Percentiles rank a stretch among this genome's conserved stretches.
phyloP scores from a whole-genome alignment of 1,284 basidiomycete species.

The Butyriboletus appendiculatus region DNA sequence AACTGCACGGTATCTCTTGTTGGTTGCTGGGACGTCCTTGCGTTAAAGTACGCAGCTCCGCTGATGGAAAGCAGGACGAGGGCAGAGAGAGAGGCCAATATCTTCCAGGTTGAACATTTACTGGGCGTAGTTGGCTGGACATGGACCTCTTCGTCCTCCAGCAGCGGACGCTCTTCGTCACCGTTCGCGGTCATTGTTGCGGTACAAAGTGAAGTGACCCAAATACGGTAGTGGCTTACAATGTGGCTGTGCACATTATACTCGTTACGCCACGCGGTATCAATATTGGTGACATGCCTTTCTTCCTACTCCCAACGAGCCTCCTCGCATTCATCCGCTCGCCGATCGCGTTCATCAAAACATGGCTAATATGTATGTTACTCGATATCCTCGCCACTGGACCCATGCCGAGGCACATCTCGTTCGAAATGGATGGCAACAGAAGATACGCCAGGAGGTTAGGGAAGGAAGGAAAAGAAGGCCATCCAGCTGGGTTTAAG shows the following conservation, averaged over 20 bases:
- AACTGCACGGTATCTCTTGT: constrained; percentile 8
- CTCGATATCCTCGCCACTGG: constrained; percentile 73
- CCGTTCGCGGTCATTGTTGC: constrained; percentile 12
- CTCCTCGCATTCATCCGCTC: constrained; percentile 17
- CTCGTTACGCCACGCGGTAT: background rate
- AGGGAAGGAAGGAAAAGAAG: constrained; percentile 66
- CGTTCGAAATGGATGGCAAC: constrained; percentile 99
- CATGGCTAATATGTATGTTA: constrained; percentile 40
- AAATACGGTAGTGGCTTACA: background rate
- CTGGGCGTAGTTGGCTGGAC: background rate
- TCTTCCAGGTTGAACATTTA: constrained; percentile 9
- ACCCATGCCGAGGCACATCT: constrained; percentile 90
- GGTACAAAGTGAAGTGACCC: background rate
- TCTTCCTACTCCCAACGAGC: background rate
- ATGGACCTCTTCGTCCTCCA: constrained; percentile 12
- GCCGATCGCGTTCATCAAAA: constrained; percentile 16
- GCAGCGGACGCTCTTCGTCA: constrained; percentile 26
- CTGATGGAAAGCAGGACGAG: constrained; percentile 20
- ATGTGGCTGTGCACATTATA: constrained; percentile 26
- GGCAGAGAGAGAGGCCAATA: constrained; percentile 12
- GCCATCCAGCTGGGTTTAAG: constrained; percentile 87
- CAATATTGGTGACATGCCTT: background rate
- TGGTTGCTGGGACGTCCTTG: constrained; percentile 1
- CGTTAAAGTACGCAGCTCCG: constrained; percentile 13
- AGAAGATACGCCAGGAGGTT: constrained; percentile 83